Percentiles rank a stretch among this genome's conserved stretches.
phyloP scores from a whole-genome alignment of 768 basidiomycete species.

The Floccularia luteovirens region DNA sequence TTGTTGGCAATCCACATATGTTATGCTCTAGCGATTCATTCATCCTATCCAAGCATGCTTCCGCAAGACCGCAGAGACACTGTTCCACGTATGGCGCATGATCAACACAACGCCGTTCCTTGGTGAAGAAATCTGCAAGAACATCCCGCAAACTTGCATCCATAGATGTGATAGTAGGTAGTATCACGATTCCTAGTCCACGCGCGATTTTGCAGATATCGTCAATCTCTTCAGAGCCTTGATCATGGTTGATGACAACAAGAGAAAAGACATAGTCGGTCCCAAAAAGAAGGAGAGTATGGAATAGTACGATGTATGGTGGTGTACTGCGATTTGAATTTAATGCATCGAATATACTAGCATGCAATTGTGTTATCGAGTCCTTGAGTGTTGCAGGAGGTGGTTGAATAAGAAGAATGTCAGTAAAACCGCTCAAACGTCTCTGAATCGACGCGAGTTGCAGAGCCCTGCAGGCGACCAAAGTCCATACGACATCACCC shows the following conservation, averaged over 20 bases:
- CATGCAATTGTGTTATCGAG: background rate
- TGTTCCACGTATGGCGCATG: background rate
- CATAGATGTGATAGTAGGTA: background rate
- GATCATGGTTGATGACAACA: background rate
- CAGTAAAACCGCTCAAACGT: background rate
- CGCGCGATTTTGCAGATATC: background rate
- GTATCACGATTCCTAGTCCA: background rate
- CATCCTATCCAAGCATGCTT: too few relatives aligned
- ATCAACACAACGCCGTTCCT: background rate
- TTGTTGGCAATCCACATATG: too few relatives aligned
- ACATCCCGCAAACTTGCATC: background rate
- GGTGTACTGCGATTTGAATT: too few relatives aligned
- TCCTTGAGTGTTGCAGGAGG: background rate
- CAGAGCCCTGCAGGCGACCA: background rate
- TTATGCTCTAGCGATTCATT: too few relatives aligned
- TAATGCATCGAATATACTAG: too few relatives aligned
- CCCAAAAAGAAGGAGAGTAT: background rate
- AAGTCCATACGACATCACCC: background rate
- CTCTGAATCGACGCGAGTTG: background rate
- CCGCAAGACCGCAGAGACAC: too few relatives aligned
- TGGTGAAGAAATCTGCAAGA: background rate
- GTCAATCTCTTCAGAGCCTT: background rate
- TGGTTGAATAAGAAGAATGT: background rate
- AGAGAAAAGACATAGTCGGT: background rate
- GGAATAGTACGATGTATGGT: background rate